Evolutionary conservation across 2,329 filamentous ascomycete genomes (phyloP), one percentile per base, ranked within the genome.

Genomic region (Monascus ruber): DNA sequence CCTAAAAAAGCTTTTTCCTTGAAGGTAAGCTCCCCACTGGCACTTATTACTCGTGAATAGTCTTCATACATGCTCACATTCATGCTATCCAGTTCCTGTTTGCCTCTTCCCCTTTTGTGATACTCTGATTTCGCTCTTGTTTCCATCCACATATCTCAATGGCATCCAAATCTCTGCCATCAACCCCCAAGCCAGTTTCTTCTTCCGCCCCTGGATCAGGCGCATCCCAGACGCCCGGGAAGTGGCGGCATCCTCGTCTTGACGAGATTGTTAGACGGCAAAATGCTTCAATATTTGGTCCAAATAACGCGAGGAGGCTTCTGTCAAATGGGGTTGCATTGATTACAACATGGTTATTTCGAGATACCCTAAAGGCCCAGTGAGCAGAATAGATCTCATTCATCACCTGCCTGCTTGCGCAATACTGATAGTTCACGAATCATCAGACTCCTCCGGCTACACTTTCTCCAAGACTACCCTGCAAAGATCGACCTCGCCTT

Each of bases 191-290:
- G 44, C 51, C 56, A 36, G 43, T 50, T 29, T 49, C 58, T 35
- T 45, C 49, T 10, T 43, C 49, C 36, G 37, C 48, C 34, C 52
- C 60, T 42, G 40, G 43, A 31, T 50, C 54, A n/a, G 48, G 53
- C 36, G 54, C 53, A 36, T 56, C 55, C 6, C 59, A 58, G 11
- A 67, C 65, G 5, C 67, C 85, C 5, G 88, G 89, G 40, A 85
- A 81, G 56, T 98, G 91, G 89, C 77, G 80, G 55, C 91, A 98
- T 60, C 91, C 91, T 28, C 79, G 82, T 46, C 73, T 95, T 47
- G 75, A 86, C 53, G 89, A 96, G 64, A 93, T 98, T 57, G 79
- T 83, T 10, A 75, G 76, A 46, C 79, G 91, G 37, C 84, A 87
- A 56, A 81, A 85, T 59, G 81, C 80, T 17, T 78, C 79, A 9